Evolutionary conservation across 2,329 filamentous ascomycete species (phyloP).

Genomic region (Didymella glomerata): DNA sequence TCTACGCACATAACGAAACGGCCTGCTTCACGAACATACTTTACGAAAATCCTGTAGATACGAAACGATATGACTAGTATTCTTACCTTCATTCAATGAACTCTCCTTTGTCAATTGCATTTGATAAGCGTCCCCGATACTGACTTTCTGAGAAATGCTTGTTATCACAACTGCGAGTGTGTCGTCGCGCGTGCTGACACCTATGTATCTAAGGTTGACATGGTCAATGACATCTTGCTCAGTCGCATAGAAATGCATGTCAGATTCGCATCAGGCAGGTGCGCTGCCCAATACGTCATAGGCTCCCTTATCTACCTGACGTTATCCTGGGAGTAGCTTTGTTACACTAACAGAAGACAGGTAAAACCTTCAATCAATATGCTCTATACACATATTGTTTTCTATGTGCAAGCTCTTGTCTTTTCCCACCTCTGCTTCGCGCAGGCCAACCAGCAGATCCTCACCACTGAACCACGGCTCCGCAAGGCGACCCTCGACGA

Average conservation of each 20-base stretch:
- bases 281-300: background rate
- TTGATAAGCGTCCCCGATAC: background rate
- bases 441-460: background rate
- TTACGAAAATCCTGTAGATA: constrained; percentile 30
- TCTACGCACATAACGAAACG: constrained; percentile 5
- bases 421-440: background rate
- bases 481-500: constrained; percentile 2
- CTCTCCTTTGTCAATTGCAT: constrained; percentile 21
- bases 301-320: background rate
- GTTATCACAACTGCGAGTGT: too few relatives aligned
- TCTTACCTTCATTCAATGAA: constrained; percentile 37
- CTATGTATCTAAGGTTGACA: background rate
- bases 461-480: background rate
- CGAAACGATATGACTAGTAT: constrained; percentile 29
- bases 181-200: background rate
- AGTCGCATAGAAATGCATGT: background rate
- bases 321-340: too few relatives aligned
- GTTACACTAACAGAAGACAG: too few relatives aligned
- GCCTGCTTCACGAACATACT: constrained; percentile 27
- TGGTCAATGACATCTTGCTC: too few relatives aligned
- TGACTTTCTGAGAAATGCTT: too few relatives aligned
- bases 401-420: background rate
- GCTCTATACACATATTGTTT: background rate
- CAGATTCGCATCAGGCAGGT: background rate
- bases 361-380: background rate